Percentiles rank a stretch among this genome's conserved stretches.
Conservation (phyloP, 148 eudicot species). For the Chenopodium berlandieri region DNA sequence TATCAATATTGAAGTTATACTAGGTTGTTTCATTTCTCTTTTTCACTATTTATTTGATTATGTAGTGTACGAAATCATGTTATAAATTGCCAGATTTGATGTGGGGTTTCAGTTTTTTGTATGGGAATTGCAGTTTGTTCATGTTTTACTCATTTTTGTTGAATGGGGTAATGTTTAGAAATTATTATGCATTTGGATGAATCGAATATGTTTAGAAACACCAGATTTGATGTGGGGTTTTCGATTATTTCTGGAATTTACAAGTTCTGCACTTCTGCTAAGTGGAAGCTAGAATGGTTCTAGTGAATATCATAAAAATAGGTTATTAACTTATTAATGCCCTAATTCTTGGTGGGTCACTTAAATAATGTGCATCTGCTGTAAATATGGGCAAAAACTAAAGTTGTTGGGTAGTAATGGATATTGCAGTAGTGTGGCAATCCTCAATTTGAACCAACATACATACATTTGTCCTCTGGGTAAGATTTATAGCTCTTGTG, state of each 20-base stretch:
- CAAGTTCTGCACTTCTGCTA: neutral
- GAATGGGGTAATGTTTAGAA: neutral
- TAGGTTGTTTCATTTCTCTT: no score
- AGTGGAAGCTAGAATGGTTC: slow-evolving; percentile 1
- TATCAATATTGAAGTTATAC: no score
- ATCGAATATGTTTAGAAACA: neutral
- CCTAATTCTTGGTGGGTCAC: slow-evolving; percentile 41
- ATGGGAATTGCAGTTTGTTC: neutral
- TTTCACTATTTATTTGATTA: no score
- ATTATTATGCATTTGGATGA: neutral
- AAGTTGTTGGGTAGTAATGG: slow-evolving; percentile 20
- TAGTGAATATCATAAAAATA: neutral
- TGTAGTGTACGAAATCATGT: neutral
- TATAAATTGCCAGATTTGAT: neutral
- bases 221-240: neutral
- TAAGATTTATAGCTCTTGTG: slow-evolving; percentile 7
- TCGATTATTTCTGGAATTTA: neutral
- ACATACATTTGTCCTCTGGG: slow-evolving; percentile 1
- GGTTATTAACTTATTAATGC: neutral
- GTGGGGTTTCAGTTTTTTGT: neutral
- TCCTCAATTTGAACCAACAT: slow-evolving; percentile 21
- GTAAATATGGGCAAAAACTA: slow-evolving; percentile 33
- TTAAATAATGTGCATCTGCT: slow-evolving; percentile 36
- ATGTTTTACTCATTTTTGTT: neutral
- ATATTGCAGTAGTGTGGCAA: slow-evolving; percentile 23